Conservation (phyloP, 192 early-diverging fungal genomes). For the Pilobolus umbonatus region DNA sequence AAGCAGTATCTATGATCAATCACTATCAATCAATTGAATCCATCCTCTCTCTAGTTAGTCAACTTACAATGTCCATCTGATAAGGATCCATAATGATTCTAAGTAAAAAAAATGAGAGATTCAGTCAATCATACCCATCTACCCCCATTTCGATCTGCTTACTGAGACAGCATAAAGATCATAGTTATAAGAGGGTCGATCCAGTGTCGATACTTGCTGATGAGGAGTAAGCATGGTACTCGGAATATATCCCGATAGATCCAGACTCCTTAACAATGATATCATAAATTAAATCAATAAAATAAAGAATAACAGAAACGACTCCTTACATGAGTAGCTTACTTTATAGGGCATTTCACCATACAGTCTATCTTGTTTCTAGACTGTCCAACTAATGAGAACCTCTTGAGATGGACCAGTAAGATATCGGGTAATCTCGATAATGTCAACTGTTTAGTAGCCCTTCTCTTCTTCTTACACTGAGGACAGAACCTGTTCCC, state of each 20-base stretch:
- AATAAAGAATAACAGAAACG: neutral
- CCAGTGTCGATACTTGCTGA: slow-evolving; percentile 2
- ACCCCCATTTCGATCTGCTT: slow-evolving; percentile 30
- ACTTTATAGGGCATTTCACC: slow-evolving; percentile 77
- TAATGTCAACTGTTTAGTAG: slow-evolving; percentile 75
- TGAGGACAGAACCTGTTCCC: slow-evolving; percentile 60
- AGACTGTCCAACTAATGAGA: slow-evolving; percentile 88
- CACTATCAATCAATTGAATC: no score
- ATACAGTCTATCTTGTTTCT: slow-evolving; percentile 86
- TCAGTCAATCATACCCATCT: neutral
- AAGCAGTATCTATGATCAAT: slow-evolving; percentile 53
- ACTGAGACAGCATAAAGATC: slow-evolving; percentile 82
- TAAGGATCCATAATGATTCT: slow-evolving; percentile 73
- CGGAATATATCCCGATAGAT: slow-evolving; percentile 55
- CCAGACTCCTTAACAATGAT: slow-evolving; percentile 34
- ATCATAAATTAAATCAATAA: neutral
- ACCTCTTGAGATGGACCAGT: slow-evolving; percentile 91
- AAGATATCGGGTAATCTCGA: slow-evolving; percentile 82
- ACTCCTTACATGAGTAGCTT: neutral
- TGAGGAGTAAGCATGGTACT: slow-evolving; percentile 7
- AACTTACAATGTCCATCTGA: slow-evolving; percentile 64
- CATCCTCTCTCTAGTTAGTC: no score
- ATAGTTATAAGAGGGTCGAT: slow-evolving; percentile 39
- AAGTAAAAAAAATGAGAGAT: neutral
- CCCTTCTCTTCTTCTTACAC: slow-evolving; percentile 68